Conservation (phyloP, 345 rosid genomes). For the Brassica nigra region DNA sequence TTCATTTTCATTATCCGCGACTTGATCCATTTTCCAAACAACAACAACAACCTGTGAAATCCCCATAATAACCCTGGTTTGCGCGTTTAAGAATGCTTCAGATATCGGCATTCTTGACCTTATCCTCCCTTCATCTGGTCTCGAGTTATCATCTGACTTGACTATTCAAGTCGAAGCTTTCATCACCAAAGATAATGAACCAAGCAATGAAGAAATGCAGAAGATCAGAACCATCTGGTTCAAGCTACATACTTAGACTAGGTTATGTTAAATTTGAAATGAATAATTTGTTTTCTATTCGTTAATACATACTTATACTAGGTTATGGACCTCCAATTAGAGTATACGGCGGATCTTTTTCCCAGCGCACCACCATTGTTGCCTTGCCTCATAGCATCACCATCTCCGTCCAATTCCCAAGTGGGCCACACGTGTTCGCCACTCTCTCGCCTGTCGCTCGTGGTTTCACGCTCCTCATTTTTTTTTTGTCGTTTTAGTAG, state of each 20-base stretch:
- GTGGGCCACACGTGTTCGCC: constrained; percentile 13
- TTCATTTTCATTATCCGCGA: constrained; percentile 75
- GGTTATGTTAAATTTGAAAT: background rate
- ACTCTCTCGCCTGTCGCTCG: constrained; percentile 3
- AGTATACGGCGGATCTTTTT: background rate
- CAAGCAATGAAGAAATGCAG: constrained; percentile 23
- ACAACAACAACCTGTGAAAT: constrained; percentile 28
- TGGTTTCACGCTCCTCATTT: background rate
- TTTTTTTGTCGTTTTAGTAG: background rate
- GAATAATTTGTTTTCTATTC: no score
- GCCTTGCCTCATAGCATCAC: background rate
- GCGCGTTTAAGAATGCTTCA: constrained; percentile 54
- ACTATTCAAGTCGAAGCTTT: constrained; percentile 62
- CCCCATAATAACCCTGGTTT: constrained; percentile 54
- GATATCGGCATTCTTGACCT: constrained; percentile 73
- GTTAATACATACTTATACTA: background rate
- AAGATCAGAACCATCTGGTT: constrained; percentile 50
- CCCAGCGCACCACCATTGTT: background rate
- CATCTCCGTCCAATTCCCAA: background rate
- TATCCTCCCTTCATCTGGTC: constrained; percentile 50
- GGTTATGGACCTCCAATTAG: background rate
- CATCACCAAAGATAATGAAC: constrained; percentile 63
- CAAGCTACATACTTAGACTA: constrained; percentile 28
- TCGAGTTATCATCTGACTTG: constrained; percentile 38
- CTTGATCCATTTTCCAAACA: constrained; percentile 42